A percentile compares a stretch with the other conserved stretches of the same genome.
Conservation (phyloP, 306 rosid species). For the Rosa lucieae region DNA sequence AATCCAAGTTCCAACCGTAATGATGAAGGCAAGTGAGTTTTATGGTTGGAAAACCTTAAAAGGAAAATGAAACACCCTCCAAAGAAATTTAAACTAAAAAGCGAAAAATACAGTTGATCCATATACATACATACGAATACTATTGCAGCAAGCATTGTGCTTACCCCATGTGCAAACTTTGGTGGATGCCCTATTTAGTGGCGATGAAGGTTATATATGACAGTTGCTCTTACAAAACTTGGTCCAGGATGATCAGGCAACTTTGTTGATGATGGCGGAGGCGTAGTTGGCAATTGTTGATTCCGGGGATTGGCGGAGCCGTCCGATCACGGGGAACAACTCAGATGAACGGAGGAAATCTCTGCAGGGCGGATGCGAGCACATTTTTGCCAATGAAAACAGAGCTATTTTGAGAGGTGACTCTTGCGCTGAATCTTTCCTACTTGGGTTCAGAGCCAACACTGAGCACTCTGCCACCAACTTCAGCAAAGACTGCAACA, state of each 20-base stretch:
- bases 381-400: conserved; percentile 90
- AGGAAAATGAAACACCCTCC: neutral
- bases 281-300: conserved; percentile 72
- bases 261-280: conserved; percentile 56
- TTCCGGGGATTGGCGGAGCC: conserved; percentile 82
- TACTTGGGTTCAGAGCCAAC: conserved; percentile 59
- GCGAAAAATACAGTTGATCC: neutral
- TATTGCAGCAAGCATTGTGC: conserved; percentile 2
- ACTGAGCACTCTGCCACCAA: conserved; percentile 72
- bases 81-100: neutral
- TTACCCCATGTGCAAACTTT: neutral
- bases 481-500: conserved; percentile 75
- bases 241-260: conserved; percentile 23
- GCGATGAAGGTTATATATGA: conserved; percentile 1
- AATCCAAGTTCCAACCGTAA: neutral
- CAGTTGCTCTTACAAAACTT: neutral
- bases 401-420: conserved; percentile 95
- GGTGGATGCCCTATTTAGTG: conserved; percentile 3
- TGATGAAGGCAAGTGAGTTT: neutral
- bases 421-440: conserved; percentile 65
- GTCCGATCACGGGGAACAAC: conserved; percentile 65
- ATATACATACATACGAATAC: conserved; percentile 3
- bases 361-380: conserved; percentile 74
- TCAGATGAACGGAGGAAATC: conserved; percentile 79
- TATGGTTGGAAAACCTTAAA: neutral